phyloP scores from a whole-genome alignment of 2,329 filamentous ascomycete genomes.

The Zasmidium angulare region DNA sequence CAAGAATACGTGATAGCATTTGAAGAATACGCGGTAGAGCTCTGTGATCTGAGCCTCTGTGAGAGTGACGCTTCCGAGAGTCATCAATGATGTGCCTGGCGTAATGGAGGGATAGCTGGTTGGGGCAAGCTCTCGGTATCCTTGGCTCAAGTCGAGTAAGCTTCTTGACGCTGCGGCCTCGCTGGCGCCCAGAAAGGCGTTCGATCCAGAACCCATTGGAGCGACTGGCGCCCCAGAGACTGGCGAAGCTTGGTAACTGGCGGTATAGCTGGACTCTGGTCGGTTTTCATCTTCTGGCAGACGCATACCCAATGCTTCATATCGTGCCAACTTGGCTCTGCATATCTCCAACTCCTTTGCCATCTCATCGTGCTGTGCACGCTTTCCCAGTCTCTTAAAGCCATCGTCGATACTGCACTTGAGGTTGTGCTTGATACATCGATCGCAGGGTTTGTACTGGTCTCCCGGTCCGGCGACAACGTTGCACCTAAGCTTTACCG shows the following conservation, averaged over 20 bases:
- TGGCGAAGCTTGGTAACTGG: constrained; percentile 26
- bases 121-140: constrained; percentile 39
- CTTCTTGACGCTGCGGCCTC: constrained; percentile 40
- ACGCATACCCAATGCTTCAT: constrained; percentile 31
- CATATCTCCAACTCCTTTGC: constrained; percentile 71
- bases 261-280: constrained; percentile 19
- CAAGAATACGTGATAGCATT: constrained; percentile 73
- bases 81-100: constrained; percentile 59
- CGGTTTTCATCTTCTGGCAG: constrained; percentile 25
- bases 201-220: constrained; percentile 25
- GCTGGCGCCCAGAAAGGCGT: constrained; percentile 35
- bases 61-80: constrained; percentile 51
- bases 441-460: constrained; percentile 68
- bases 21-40: constrained; percentile 74
- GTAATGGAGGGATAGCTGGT: constrained; percentile 52
- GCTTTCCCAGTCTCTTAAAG: constrained; percentile 81
- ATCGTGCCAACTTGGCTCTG: constrained; percentile 40
- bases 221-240: constrained; percentile 27
- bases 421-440: constrained; percentile 76
- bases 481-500: constrained; percentile 71
- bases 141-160: constrained; percentile 39
- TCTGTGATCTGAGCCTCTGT: constrained; percentile 45
- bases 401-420: constrained; percentile 85
- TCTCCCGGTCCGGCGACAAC: constrained; percentile 69
- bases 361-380: constrained; percentile 82